Percentiles rank a stretch among this genome's conserved stretches.
These are phyloP conservation scores for Candolleomyces eurysporus DNA, from an alignment of 768 basidiomycete genomes.

Conservation along the genomic window DNA sequence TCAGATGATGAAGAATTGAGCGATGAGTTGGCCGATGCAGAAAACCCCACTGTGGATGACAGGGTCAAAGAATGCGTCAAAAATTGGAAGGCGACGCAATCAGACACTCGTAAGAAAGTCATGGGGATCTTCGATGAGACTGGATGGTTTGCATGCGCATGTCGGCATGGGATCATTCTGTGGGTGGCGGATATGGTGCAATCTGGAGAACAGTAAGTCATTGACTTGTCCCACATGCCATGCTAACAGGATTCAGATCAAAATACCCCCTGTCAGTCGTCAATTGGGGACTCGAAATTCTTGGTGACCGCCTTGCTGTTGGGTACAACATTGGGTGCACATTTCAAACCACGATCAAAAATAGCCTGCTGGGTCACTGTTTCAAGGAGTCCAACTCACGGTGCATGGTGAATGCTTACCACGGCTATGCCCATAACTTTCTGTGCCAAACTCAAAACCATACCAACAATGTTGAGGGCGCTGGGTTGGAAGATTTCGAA, in stretches of 20 bases:
- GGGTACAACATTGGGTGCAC: slow-evolving; percentile 30
- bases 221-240: slow-evolving; percentile 17
- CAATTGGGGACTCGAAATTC: slow-evolving; percentile 15
- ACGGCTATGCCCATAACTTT: slow-evolving; percentile 26
- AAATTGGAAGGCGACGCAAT: not conserved
- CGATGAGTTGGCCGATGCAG: too few relatives aligned
- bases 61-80: not conserved
- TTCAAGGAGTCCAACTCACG: slow-evolving; percentile 3
- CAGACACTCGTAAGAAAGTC: slow-evolving; percentile 20
- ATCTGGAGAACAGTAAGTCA: not conserved
- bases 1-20: too few relatives aligned
- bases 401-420: slow-evolving; percentile 20
- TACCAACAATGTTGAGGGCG: slow-evolving; percentile 14
- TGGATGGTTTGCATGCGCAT: slow-evolving; percentile 24
- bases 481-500: slow-evolving; percentile 26
- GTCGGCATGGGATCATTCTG: slow-evolving; percentile 26
- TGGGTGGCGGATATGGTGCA: slow-evolving; percentile 21
- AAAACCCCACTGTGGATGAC: too few relatives aligned
- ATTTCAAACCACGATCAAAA: slow-evolving; percentile 19
- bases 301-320: slow-evolving; percentile 15
- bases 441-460: slow-evolving; percentile 22
- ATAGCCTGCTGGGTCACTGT: slow-evolving; percentile 17
- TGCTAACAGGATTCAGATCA: not conserved
- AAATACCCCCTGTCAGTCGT: slow-evolving; percentile 16
- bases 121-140: slow-evolving; percentile 20